A percentile compares a stretch with the other conserved stretches of the same genome.
These are phyloP conservation scores for Agarophyton chilense DNA, from an alignment of 23 red algal species.

Conservation along the genomic window DNA sequence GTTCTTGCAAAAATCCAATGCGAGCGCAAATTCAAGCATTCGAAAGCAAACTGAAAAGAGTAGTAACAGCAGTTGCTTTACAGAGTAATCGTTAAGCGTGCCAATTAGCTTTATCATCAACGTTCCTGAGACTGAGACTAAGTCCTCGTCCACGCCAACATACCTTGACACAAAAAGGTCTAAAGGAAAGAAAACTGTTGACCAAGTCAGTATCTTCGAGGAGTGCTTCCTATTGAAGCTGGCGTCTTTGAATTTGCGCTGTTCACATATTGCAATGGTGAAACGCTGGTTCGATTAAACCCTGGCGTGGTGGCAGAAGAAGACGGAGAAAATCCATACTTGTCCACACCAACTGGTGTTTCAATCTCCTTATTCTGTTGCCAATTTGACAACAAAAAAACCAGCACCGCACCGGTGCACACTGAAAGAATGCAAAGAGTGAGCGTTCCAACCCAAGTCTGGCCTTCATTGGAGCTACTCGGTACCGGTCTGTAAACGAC, in stretches of 20 bases:
- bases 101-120: no score
- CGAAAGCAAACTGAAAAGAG: no score
- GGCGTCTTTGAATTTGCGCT: conserved; percentile 57
- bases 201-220: conserved; percentile 33
- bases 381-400: conserved; percentile 40
- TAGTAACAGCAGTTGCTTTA: no score
- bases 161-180: no score
- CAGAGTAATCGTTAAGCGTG: no score
- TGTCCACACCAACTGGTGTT: background rate
- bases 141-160: no score
- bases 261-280: conserved; percentile 48
- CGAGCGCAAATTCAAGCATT: no score
- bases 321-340: conserved; percentile 61
- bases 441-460: conserved; percentile 32
- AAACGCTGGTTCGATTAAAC: background rate
- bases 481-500: background rate
- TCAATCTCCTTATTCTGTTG: background rate
- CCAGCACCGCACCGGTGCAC: conserved; percentile 42
- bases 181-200: no score
- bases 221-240: conserved; percentile 44
- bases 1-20: no score
- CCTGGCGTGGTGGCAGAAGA: conserved; percentile 52
- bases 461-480: background rate
- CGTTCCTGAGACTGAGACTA: no score
- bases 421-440: conserved; percentile 50